Evolutionary conservation across 129 eudicot genomes (phyloP).

Genomic region (Tagetes erecta): DNA sequence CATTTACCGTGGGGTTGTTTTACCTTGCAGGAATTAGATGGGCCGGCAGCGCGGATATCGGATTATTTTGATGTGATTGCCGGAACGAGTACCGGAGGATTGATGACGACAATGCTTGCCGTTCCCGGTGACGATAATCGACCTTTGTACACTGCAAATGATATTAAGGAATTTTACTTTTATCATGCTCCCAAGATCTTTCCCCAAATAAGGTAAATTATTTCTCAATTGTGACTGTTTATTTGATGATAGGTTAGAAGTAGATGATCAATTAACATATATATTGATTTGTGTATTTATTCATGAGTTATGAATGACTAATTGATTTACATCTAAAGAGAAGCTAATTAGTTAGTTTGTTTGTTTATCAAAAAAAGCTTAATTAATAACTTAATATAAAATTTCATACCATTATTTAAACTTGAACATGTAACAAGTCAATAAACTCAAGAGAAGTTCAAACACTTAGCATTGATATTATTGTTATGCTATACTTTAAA

Average conservation of each 20-base stretch:
- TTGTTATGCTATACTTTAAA: too few species aligned
- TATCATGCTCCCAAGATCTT: constrained; percentile 63
- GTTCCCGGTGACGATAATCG: constrained; percentile 62
- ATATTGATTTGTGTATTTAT: not conserved
- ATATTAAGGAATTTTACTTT: constrained; percentile 52
- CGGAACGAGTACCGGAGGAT: constrained; percentile 80
- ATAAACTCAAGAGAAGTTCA: too few species aligned
- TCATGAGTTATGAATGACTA: not conserved
- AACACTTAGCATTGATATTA: too few species aligned
- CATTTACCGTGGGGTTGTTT: not conserved
- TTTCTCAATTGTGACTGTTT: not conserved
- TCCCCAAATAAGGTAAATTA: constrained; percentile 46
- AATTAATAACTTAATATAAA: too few species aligned
- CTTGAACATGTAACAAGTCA: too few species aligned
- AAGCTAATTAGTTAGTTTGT: too few species aligned
- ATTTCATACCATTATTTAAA: too few species aligned
- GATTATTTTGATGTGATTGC: constrained; percentile 84
- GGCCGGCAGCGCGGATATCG: constrained; percentile 63
- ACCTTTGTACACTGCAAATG: constrained; percentile 56
- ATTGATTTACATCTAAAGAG: not conserved
- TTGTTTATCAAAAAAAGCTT: too few species aligned
- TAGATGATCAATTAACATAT: not conserved
- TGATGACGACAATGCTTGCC: constrained; percentile 65
- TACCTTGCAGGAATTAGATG: constrained; percentile 60
- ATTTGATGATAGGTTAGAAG: not conserved